These are phyloP conservation scores for Rhizophagus sp. DNA, from an alignment of 192 early-diverging fungal genomes.

Conservation along the genomic window DNA sequence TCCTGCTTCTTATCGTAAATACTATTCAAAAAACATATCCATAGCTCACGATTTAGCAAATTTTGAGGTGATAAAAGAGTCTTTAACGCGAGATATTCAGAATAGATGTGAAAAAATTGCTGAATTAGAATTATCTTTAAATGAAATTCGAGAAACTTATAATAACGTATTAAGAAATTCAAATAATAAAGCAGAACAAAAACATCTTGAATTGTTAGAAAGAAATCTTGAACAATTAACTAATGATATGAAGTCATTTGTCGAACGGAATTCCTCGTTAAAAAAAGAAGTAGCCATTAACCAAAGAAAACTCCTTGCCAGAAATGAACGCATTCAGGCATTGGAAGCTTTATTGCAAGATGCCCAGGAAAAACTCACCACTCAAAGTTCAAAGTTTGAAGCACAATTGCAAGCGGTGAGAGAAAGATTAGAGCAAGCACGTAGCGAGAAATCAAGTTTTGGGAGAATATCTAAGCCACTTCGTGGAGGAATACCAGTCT, in stretches of 20 bases:
- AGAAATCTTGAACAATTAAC: conserved; percentile 97
- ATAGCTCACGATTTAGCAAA: conserved; percentile 59
- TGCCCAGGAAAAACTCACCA: conserved; percentile 79
- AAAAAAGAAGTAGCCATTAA: conserved; percentile 91
- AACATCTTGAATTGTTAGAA: conserved; percentile 97
- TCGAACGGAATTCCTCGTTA: conserved; percentile 92
- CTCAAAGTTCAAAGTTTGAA: conserved; percentile 79
- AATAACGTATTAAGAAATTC: conserved; percentile 80
- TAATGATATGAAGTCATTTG: no score
- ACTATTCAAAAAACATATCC: no score
- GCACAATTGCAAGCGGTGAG: conserved; percentile 73
- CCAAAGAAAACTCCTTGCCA: conserved; percentile 87
- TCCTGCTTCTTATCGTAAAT: no score
- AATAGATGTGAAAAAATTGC: conserved; percentile 96
- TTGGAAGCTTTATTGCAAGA: conserved; percentile 83
- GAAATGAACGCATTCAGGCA: conserved; percentile 92
- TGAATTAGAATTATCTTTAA: conserved; percentile 94
- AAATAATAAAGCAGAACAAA: conserved; percentile 84
- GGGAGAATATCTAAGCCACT: no score
- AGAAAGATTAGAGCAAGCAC: conserved; percentile 79
- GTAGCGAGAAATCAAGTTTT: conserved; percentile 1
- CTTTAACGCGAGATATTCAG: conserved; percentile 94
- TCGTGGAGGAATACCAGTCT: no score
- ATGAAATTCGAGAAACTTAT: conserved; percentile 94
- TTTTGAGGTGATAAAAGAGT: conserved; percentile 97